phyloP scores from a whole-genome alignment of 306 rosid species.

The Lagenaria siceraria region DNA sequence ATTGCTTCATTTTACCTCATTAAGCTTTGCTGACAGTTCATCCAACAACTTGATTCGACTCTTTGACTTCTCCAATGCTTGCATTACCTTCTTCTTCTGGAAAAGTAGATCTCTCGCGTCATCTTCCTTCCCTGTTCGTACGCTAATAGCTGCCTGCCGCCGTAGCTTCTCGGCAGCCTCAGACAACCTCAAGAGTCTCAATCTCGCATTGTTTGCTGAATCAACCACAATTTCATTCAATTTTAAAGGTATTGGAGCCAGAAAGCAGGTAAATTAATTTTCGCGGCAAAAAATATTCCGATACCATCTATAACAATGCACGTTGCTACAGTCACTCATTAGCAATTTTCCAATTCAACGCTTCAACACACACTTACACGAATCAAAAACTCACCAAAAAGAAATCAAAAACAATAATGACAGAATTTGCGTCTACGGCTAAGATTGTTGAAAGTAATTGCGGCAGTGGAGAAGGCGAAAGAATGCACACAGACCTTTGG shows the following conservation, averaged over 20 bases:
- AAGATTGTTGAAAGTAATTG: background rate
- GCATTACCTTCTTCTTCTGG: conserved; percentile 83
- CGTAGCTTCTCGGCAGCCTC: conserved; percentile 91
- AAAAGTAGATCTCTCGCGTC: conserved; percentile 67
- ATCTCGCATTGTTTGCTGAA: conserved; percentile 73
- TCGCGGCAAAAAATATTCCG: background rate
- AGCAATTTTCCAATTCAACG: background rate
- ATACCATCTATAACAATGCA: background rate
- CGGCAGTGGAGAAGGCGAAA: background rate
- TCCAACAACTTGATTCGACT: conserved; percentile 72
- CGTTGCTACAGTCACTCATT: background rate
- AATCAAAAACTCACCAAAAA: background rate
- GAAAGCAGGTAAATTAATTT: background rate
- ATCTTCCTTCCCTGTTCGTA: conserved; percentile 60
- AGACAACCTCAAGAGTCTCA: conserved; percentile 70
- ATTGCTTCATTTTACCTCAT: conserved; percentile 39
- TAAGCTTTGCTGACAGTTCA: conserved; percentile 55
- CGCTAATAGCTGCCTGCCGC: conserved; percentile 61
- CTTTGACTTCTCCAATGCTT: conserved; percentile 77
- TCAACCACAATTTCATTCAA: background rate
- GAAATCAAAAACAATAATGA: background rate
- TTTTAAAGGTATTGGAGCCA: background rate
- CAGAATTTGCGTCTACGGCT: background rate
- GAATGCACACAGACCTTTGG: conserved; percentile 38
- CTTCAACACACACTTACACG: background rate